These are phyloP conservation scores for Gelatoporia subvermispora DNA, from an alignment of 768 basidiomycete genomes.

Conservation along the genomic window DNA sequence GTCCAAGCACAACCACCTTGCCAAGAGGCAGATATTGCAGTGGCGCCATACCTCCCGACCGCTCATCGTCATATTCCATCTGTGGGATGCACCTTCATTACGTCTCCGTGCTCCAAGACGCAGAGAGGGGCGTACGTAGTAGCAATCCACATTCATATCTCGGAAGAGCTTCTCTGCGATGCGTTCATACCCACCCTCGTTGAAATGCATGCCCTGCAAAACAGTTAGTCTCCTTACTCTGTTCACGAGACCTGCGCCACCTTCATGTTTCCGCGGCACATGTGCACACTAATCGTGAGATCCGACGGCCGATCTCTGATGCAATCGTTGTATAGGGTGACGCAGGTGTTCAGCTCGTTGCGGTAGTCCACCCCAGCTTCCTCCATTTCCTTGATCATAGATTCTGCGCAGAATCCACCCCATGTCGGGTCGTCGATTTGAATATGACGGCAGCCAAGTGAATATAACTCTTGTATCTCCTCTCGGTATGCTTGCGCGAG, in stretches of 20 bases:
- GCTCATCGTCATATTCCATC: slow-evolving; percentile 62
- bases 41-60: slow-evolving; percentile 52
- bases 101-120: not conserved
- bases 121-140: slow-evolving; percentile 27
- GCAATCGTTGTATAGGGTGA: slow-evolving; percentile 56
- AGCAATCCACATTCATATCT: slow-evolving; percentile 50
- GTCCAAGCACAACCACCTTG: slow-evolving; percentile 38
- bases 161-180: slow-evolving; percentile 52
- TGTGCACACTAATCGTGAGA: slow-evolving; percentile 50
- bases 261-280: slow-evolving; percentile 45
- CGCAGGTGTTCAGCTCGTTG: slow-evolving; percentile 56
- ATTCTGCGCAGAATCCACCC: slow-evolving; percentile 59
- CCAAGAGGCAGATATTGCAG: slow-evolving; percentile 44
- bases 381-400: slow-evolving; percentile 48
- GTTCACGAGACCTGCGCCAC: slow-evolving; percentile 6
- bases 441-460: slow-evolving; percentile 36
- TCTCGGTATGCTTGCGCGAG: slow-evolving; percentile 40
- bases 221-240: not conserved
- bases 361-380: slow-evolving; percentile 55
- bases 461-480: slow-evolving; percentile 41
- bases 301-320: slow-evolving; percentile 46
- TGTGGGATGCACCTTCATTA: slow-evolving; percentile 8
- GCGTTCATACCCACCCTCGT: slow-evolving; percentile 52
- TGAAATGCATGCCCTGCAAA: slow-evolving; percentile 42
- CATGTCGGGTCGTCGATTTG: slow-evolving; percentile 45